These are phyloP conservation scores for Amanita thiersii DNA, from an alignment of 768 basidiomycete species.

Conservation along the genomic window DNA sequence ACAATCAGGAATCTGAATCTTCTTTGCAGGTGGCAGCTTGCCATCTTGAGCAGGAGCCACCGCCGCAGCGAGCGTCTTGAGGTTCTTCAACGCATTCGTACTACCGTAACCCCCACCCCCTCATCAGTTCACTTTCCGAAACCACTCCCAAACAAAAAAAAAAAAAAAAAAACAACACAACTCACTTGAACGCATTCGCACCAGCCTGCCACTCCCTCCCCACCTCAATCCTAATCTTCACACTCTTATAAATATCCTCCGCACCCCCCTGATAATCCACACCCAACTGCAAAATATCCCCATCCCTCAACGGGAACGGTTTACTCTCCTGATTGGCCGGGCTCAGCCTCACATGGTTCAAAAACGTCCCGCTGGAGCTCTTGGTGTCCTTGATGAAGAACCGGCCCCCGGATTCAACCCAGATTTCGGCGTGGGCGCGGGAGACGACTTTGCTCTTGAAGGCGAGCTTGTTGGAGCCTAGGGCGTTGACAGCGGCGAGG, in stretches of 20 bases:
- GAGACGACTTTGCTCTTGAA: slow-evolving; percentile 96
- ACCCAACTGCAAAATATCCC: slow-evolving; percentile 90
- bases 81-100: slow-evolving; percentile 66
- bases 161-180: slow-evolving; percentile 13
- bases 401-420: slow-evolving; percentile 58
- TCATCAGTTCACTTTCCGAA: background rate
- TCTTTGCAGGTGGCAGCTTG: slow-evolving; percentile 13
- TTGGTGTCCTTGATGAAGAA: slow-evolving; percentile 92
- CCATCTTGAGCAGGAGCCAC: slow-evolving; percentile 9
- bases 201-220: slow-evolving; percentile 84
- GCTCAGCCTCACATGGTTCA: slow-evolving; percentile 89
- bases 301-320: slow-evolving; percentile 78
- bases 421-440: slow-evolving; percentile 90
- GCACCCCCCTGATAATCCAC: slow-evolving; percentile 97
- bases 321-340: slow-evolving; percentile 76
- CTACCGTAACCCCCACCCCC: slow-evolving; percentile 27
- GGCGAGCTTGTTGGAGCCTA: slow-evolving; percentile 77
- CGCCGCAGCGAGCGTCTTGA: slow-evolving; percentile 56
- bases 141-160: slow-evolving; percentile 5
- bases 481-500: slow-evolving; percentile 55
- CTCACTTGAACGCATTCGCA: slow-evolving; percentile 87
- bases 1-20: slow-evolving; percentile 63
- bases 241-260: slow-evolving; percentile 94
- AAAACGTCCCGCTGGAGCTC: slow-evolving; percentile 84
- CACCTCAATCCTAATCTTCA: slow-evolving; percentile 91